A percentile compares a stretch with the other conserved stretches of the same genome.
These are phyloP conservation scores for Corniculantispora saksenae DNA, from an alignment of 2,329 filamentous ascomycete species.

Conservation along the genomic window DNA sequence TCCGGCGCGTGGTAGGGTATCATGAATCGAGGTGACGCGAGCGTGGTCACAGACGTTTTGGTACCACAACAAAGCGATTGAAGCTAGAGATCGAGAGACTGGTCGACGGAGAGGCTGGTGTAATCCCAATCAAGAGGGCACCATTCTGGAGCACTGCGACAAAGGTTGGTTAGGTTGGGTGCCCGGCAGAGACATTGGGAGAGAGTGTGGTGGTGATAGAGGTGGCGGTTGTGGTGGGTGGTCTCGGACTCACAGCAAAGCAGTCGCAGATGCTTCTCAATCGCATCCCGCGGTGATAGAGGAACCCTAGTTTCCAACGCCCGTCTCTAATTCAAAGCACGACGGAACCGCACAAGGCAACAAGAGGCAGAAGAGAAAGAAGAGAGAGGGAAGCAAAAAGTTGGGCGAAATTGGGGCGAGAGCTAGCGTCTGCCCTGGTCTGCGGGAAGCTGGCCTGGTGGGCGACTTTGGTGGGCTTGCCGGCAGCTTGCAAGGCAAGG, in stretches of 20 bases:
- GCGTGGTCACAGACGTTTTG: neutral
- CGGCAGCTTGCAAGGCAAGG: neutral
- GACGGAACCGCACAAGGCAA: neutral
- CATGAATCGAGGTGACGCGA: neutral
- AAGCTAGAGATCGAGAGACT: neutral
- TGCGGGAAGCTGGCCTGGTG: neutral
- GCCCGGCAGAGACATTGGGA: neutral
- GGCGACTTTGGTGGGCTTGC: neutral
- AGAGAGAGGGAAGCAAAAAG: neutral
- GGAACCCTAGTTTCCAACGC: neutral
- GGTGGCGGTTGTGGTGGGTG: neutral
- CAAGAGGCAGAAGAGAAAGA: neutral
- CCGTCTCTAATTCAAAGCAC: neutral
- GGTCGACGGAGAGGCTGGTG: neutral
- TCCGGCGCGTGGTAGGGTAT: slow-evolving; percentile 12
- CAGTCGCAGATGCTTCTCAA: slow-evolving; percentile 1
- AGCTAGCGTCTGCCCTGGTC: slow-evolving; percentile 7
- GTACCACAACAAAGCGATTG: neutral
- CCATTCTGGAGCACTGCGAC: slow-evolving; percentile 5
- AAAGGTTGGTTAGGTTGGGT: neutral
- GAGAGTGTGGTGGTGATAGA: neutral
- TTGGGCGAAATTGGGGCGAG: slow-evolving; percentile 10
- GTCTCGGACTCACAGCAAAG: slow-evolving; percentile 10
- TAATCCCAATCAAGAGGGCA: slow-evolving; percentile 1
- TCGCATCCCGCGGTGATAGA: slow-evolving; percentile 4